Conservation (phyloP, 179 eudicot species). For the Gypsophila paniculata region DNA sequence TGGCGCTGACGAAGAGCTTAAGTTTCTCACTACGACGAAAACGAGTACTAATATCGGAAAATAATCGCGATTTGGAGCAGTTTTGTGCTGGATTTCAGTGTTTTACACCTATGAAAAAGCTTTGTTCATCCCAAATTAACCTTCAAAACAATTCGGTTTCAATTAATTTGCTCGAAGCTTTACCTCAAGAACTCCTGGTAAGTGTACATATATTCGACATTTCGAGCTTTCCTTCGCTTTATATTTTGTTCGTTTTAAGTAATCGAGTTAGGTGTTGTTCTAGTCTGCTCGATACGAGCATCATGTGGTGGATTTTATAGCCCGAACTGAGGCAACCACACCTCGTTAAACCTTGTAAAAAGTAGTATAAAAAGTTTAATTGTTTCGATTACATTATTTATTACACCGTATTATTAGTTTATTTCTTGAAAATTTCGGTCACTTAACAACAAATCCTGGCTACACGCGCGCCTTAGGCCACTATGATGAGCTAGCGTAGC, state of each 20-base stretch:
- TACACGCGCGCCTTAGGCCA: too few species aligned
- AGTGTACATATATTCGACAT: constrained; percentile 16
- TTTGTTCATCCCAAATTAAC: constrained; percentile 16
- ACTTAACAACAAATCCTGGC: too few species aligned
- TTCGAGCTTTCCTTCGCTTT: background rate
- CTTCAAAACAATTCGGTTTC: constrained; percentile 2
- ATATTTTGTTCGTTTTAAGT: background rate
- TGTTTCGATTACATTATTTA: too few species aligned
- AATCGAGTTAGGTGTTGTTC: background rate
- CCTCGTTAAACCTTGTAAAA: too few species aligned
- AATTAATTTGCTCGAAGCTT: constrained; percentile 30
- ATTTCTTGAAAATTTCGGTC: too few species aligned
- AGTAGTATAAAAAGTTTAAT: too few species aligned
- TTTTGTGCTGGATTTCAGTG: constrained; percentile 28
- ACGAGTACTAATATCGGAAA: constrained; percentile 33
- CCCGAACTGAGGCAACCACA: too few species aligned
- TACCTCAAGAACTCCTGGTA: constrained; percentile 75
- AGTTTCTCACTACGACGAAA: constrained; percentile 48
- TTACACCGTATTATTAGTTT: too few species aligned
- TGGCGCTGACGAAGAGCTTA: constrained; percentile 44
- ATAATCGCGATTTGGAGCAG: constrained; percentile 25
- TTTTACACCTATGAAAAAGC: constrained; percentile 31
- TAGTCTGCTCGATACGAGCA: too few species aligned
- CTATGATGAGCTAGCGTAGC: too few species aligned
- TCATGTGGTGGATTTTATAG: too few species aligned